phyloP scores from a whole-genome alignment of 192 early-diverging fungal species.

The Entophlyctis luteolus region DNA sequence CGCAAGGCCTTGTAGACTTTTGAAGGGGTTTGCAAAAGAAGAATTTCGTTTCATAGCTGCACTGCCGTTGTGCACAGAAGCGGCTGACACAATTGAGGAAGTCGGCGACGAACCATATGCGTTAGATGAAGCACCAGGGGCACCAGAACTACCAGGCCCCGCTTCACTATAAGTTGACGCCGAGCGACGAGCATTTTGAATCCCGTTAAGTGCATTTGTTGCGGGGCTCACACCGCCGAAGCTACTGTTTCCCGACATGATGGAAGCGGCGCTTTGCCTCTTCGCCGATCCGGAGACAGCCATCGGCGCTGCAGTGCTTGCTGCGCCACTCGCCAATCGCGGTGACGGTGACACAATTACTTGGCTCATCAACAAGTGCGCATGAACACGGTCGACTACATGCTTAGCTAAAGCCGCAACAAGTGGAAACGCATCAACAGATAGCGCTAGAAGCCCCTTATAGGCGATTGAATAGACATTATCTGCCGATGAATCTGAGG shows the following conservation, averaged over 20 bases:
- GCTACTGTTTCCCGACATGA: background rate
- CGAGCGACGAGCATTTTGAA: background rate
- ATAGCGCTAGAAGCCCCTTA: conserved; percentile 79
- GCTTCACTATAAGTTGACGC: background rate
- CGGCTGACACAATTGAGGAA: background rate
- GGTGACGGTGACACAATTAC: background rate
- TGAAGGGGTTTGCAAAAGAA: conserved; percentile 29
- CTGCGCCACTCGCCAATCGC: background rate
- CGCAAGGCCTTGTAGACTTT: conserved; percentile 21
- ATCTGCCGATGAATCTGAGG: conserved; percentile 20
- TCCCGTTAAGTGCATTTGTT: background rate
- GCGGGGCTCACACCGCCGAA: background rate
- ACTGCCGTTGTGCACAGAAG: background rate
- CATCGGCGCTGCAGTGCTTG: background rate
- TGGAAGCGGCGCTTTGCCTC: background rate
- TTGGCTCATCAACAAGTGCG: background rate
- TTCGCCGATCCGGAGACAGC: background rate
- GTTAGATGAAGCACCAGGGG: too few relatives aligned
- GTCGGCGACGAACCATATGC: background rate
- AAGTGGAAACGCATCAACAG: conserved; percentile 75
- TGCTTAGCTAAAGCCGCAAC: conserved; percentile 65
- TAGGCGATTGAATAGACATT: conserved; percentile 66
- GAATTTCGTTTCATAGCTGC: conserved; percentile 25
- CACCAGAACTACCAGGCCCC: too few relatives aligned
- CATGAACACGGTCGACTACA: conserved; percentile 61